Evolutionary conservation across 768 basidiomycete species (phyloP).

Genomic region (Cystofilobasidium ferigula): DNA sequence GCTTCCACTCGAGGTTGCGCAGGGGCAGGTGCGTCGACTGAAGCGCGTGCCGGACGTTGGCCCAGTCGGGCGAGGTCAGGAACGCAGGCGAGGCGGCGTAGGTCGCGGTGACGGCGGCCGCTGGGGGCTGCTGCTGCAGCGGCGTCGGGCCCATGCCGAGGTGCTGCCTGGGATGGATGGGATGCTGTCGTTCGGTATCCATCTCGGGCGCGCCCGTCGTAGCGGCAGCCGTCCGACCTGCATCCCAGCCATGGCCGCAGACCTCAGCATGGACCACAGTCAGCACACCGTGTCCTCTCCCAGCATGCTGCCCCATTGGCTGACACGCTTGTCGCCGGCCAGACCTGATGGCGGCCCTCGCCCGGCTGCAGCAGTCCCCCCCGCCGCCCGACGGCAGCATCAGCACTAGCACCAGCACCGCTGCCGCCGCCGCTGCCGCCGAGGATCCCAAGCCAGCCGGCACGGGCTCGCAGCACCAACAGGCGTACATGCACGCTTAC

Average conservation of each 20-base stretch:
- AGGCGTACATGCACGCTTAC: not conserved
- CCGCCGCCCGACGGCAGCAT: not conserved
- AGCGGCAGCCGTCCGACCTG: too few species aligned
- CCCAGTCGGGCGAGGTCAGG: conserved; percentile 25
- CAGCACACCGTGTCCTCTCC: too few species aligned
- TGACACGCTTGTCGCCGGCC: not conserved
- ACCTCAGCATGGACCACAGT: too few species aligned
- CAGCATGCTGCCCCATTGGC: not conserved
- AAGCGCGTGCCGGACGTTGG: conserved; percentile 20
- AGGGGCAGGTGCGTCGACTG: conserved; percentile 48
- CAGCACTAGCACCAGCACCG: not conserved
- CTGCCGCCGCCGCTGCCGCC: not conserved
- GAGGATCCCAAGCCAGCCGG: not conserved
- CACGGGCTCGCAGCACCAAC: not conserved
- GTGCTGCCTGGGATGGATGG: too few species aligned
- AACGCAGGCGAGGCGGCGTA: conserved; percentile 21
- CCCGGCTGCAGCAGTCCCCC: not conserved
- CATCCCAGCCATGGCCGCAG: too few species aligned
- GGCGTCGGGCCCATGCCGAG: not conserved
- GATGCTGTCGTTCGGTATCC: too few species aligned
- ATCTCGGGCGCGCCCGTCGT: too few species aligned
- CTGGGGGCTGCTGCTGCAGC: not conserved
- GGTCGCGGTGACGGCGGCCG: conserved; percentile 7
- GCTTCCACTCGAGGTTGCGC: conserved; percentile 86
- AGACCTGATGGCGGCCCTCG: not conserved